phyloP scores from a whole-genome alignment of 192 early-diverging fungal species.

The Dispira simplex region DNA sequence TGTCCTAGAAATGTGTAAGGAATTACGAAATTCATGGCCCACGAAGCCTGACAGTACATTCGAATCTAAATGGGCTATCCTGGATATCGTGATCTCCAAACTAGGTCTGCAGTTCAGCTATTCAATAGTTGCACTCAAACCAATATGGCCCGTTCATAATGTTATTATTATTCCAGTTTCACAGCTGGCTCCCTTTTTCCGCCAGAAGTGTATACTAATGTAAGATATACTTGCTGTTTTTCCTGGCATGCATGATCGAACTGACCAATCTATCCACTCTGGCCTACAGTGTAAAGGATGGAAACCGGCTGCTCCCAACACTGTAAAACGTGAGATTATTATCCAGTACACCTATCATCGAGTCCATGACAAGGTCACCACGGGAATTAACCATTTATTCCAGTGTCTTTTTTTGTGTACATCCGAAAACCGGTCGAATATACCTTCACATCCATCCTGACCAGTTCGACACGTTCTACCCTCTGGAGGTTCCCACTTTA shows the following conservation, averaged over 20 bases:
- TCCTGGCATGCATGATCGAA: too few species aligned
- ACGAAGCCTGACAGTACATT: slow-evolving; percentile 20
- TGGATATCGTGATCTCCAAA: slow-evolving; percentile 23
- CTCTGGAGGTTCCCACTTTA: slow-evolving; percentile 60
- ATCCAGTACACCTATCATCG: slow-evolving; percentile 89
- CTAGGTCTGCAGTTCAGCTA: slow-evolving; percentile 13
- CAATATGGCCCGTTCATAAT: too few species aligned
- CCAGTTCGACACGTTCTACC: slow-evolving; percentile 70
- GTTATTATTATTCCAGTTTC: too few species aligned
- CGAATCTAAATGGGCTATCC: slow-evolving; percentile 26
- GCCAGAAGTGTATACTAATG: too few species aligned
- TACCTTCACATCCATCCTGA: slow-evolving; percentile 82
- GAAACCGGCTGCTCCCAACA: too few species aligned
- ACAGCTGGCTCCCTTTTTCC: too few species aligned
- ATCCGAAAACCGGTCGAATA: slow-evolving; percentile 88
- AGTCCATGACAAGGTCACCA: slow-evolving; percentile 83
- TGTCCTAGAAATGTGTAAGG: not conserved
- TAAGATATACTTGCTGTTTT: too few species aligned
- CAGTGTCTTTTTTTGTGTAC: slow-evolving; percentile 95
- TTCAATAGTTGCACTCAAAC: not conserved
- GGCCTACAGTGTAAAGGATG: too few species aligned
- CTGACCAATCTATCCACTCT: too few species aligned
- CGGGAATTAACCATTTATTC: slow-evolving; percentile 83
- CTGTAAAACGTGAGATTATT: slow-evolving; percentile 50
- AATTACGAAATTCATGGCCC: slow-evolving; percentile 17